Base-by-base conservation (phyloP, 1,284 basidiomycete genomes). In the Farysia itapuensis region DNA sequence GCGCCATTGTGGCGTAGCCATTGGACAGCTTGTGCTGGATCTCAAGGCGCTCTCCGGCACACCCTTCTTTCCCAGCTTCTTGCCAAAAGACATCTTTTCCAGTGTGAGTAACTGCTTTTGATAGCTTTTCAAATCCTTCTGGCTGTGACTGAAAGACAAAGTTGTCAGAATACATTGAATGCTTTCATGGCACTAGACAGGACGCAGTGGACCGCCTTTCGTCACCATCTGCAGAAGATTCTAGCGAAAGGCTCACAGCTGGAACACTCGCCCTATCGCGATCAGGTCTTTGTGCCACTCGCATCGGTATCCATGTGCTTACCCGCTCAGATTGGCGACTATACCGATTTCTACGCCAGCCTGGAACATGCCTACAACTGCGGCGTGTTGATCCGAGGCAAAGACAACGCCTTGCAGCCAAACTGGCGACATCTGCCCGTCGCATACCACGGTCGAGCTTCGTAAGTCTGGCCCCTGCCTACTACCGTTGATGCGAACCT, bases 311-410 rank as follows among this genome's bases (percentile, higher is more conserved):
- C 31, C 19, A 35, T 52, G 31, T 59, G 53, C 18, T 26, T 68
- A 3, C 67, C 67, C 8, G 42, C 64, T 26, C 14, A 13, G 4
- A 54, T 70, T 15, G 50, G 49, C 40, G 67, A 70, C 37, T 68
- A 68, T 21, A 49, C 60, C 24, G 67, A 68, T 35, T 70, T 61
- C 35, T 68, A 64, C 31, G 40, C 56, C 16, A 61, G 52, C 16
- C 16, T 61, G 6, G 67, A 60, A 11, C 67, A 70, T 33, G 65
- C 57, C 1, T 47, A 41, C 32, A 57, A 57, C 28, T 57, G 53
- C 35, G 53, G 47, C 9, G 22, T 34, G 12, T 43, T 57, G 19
- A 42, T 57, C 19, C 47, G 53, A 5, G 47, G 47, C 1, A 28
- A 28, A 18, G 35, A 36, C 4, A 35, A 46, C 9, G 47, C 53